phyloP scores from a whole-genome alignment of 2,329 filamentous ascomycete genomes.

The Talaromyces sp. region DNA sequence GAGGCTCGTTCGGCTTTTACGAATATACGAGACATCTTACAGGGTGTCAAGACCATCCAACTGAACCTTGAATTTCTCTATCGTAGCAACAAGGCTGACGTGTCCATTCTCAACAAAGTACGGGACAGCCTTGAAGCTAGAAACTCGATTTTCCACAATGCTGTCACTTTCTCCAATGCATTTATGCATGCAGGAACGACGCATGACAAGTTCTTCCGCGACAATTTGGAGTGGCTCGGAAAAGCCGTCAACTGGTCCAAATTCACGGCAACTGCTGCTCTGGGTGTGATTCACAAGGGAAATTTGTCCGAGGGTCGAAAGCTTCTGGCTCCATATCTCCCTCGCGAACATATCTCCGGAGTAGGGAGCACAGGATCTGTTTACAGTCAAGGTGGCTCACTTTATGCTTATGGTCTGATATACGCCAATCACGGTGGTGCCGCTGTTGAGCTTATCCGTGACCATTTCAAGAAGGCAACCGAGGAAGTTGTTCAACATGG shows the following conservation, averaged over 20 bases:
- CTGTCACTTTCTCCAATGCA: constrained; percentile 93
- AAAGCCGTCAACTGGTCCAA: constrained; percentile 99
- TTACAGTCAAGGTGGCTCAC: constrained; percentile 91
- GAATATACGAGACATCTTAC: constrained; percentile 60
- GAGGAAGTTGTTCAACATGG: constrained; percentile 91
- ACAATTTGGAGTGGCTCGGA: constrained; percentile 95
- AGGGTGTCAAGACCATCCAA: constrained; percentile 89
- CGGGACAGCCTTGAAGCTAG: constrained; percentile 91
- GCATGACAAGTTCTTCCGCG: constrained; percentile 96
- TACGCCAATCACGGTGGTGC: constrained; percentile 96
- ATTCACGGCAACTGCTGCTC: constrained; percentile 91
- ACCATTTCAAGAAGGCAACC: constrained; percentile 47
- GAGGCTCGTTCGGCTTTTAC: constrained; percentile 52
- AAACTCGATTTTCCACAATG: constrained; percentile 97
- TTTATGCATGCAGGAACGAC: constrained; percentile 99
- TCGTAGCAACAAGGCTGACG: constrained; percentile 88
- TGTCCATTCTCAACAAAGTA: constrained; percentile 90
- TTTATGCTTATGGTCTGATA: constrained; percentile 92
- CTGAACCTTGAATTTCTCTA: constrained; percentile 95
- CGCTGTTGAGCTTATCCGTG: constrained; percentile 53
- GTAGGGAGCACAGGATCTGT: constrained; percentile 75
- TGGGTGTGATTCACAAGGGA: constrained; percentile 93
- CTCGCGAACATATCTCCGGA: constrained; percentile 57
- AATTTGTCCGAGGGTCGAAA: constrained; percentile 92
- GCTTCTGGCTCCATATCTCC: constrained; percentile 89